Conservation (phyloP, 1,284 basidiomycete genomes). For the Chiua sp. region DNA sequence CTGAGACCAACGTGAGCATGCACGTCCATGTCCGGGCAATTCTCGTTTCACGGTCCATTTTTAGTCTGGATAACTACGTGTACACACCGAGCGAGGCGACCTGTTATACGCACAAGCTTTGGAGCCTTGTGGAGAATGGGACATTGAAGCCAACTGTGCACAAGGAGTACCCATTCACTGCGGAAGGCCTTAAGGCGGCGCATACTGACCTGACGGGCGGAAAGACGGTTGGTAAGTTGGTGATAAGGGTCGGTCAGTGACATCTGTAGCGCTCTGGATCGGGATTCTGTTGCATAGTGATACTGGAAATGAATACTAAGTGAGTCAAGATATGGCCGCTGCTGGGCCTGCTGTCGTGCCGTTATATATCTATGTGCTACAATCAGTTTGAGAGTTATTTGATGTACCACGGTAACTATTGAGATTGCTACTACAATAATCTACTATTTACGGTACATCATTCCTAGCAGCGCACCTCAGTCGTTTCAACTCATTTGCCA, state of each 20-base stretch:
- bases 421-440: too few species aligned
- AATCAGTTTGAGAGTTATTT: too few species aligned
- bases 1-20: conserved; percentile 72
- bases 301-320: too few species aligned
- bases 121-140: conserved; percentile 64
- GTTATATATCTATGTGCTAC: too few species aligned
- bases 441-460: too few species aligned
- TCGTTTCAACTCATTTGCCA: too few species aligned
- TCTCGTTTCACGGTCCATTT: conserved; percentile 2
- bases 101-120: conserved; percentile 66
- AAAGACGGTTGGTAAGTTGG: conserved; percentile 82
- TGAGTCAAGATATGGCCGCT: too few species aligned
- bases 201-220: conserved; percentile 84
- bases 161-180: conserved; percentile 84
- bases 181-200: conserved; percentile 78
- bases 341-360: too few species aligned
- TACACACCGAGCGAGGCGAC: conserved; percentile 28
- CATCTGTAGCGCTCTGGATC: conserved; percentile 6
- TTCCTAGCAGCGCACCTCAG: too few species aligned
- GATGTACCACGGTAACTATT: too few species aligned
- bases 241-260: conserved; percentile 62
- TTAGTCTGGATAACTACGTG: conserved; percentile 69
- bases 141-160: conserved; percentile 75
- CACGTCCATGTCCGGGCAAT: conserved; percentile 11
- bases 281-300: neutral